Evolutionary conservation across 208 protist genomes (phyloP).

Genomic region (Acanthamoeba lenticulata): DNA sequence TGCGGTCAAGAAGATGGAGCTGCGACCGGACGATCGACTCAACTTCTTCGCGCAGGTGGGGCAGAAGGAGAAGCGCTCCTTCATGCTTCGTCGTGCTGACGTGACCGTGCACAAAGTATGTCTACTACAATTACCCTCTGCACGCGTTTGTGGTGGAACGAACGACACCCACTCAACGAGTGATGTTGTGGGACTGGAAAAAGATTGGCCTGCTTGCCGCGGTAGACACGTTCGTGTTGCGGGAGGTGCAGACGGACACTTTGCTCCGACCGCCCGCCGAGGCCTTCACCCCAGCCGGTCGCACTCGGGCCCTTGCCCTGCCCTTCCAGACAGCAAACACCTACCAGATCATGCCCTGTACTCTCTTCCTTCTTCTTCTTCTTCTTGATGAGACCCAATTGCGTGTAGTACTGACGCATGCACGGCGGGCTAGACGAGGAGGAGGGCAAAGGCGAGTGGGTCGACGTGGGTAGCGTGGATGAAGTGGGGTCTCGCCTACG

Average conservation of each 20-base stretch:
- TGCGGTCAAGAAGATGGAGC: background rate
- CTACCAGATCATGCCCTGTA: conserved; percentile 33
- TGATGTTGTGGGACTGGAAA: too few species aligned
- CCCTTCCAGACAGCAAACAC: background rate
- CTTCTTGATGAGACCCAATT: background rate
- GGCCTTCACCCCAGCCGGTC: background rate
- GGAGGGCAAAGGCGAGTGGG: conserved; percentile 5
- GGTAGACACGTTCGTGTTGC: background rate
- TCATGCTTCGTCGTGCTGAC: background rate
- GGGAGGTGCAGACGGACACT: background rate
- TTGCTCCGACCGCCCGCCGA: background rate
- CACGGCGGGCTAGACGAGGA: background rate
- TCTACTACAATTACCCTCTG: too few species aligned
- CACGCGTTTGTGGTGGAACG: too few species aligned
- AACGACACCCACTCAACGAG: too few species aligned
- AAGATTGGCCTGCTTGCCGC: background rate
- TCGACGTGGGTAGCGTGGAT: background rate
- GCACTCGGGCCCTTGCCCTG: background rate
- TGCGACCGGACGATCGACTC: background rate
- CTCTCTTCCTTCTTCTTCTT: background rate
- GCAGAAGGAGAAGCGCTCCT: conserved; percentile 4
- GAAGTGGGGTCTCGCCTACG: background rate
- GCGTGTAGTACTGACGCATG: background rate
- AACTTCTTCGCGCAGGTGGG: conserved; percentile 33
- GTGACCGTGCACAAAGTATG: background rate